Evolutionary conservation across 306 rosid genomes (phyloP), one percentile per base, ranked within the genome.

Genomic region (Casuarina glauca): DNA sequence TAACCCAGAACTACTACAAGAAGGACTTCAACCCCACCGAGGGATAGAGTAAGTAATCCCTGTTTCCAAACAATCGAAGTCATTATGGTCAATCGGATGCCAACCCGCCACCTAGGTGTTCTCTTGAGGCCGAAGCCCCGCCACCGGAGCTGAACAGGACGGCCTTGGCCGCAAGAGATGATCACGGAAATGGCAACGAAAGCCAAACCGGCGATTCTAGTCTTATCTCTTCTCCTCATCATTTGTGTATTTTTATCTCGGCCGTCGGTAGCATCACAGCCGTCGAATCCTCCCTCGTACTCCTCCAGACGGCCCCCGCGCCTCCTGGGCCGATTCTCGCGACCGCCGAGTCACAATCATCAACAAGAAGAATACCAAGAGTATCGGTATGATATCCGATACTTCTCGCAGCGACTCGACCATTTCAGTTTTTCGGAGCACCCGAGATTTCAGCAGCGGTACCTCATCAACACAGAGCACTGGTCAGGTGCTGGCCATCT

Each of bases 371-470:
- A 32, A 10, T 48, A 60, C 26, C 73, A 12, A 4, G 70, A 84
- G 38, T 64, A 70, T 71, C 80, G 66, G 54, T 94, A 89, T 83
- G 90, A 94, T 68, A 92, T 87, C 75, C 83, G 84, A 55, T 87
- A 85, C 78, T 90, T 88, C 70, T 55, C 85, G 26, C 98, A 94
- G 84, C 82, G 80, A 10, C 94, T 94, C 73, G 97, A 94, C 68
- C 98, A 94, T 81, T 94, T 92, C 84, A 90, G 91, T 81, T 94
- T 94, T 79, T 70, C 77, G 6, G 87, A 89, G 10, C 82, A 76
- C 7, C 93, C 89, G 12, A 82, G 49, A 1, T 91, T 92, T 76
- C 80, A 42, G 36, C 98, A 92, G 82, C 87, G 93, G n/a, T 94
- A 94, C 90, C 93, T 92, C 48, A 79, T 94, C 87, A 90, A 70